Conservation (phyloP, 805 yeast species). For the Candida pini region DNA sequence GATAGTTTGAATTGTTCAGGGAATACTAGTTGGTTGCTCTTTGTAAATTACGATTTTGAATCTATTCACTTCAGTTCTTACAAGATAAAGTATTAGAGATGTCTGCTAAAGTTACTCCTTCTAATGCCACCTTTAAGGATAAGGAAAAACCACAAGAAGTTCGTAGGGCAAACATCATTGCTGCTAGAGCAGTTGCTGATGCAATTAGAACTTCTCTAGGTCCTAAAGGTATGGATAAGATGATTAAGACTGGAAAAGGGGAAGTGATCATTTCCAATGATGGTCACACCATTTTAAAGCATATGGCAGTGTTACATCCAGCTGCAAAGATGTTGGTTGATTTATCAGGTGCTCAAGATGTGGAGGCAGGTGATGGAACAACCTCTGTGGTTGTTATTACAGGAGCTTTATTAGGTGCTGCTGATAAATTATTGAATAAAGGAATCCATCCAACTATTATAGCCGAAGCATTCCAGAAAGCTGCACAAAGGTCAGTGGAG, state of each 20-base stretch:
- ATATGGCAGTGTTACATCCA: slow-evolving; percentile 98
- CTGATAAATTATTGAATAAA: slow-evolving; percentile 80
- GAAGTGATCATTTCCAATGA: slow-evolving; percentile 94
- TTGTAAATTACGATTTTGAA: too few relatives aligned
- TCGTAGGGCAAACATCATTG: slow-evolving; percentile 79
- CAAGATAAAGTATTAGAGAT: slow-evolving; percentile 1
- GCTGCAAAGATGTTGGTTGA: slow-evolving; percentile 97
- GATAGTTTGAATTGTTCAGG: too few relatives aligned
- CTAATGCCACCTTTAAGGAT: slow-evolving; percentile 86
- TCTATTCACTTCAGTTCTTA: not conserved
- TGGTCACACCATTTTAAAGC: slow-evolving; percentile 94
- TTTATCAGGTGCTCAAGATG: slow-evolving; percentile 95
- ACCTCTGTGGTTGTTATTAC: slow-evolving; percentile 95
- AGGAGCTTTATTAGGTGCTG: slow-evolving; percentile 92
- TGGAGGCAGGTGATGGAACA: slow-evolving; percentile 99
- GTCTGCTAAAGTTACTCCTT: slow-evolving; percentile 34
- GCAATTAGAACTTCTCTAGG: slow-evolving; percentile 94
- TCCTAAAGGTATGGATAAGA: slow-evolving; percentile 99
- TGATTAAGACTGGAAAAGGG: slow-evolving; percentile 92
- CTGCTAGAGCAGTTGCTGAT: slow-evolving; percentile 93
- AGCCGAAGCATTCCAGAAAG: slow-evolving; percentile 88
- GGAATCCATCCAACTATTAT: slow-evolving; percentile 95
- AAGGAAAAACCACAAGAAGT: slow-evolving; percentile 95
- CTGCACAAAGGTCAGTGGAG: slow-evolving; percentile 78
- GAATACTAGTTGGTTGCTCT: too few relatives aligned